Conservation (phyloP, 805 yeast genomes). For the Suhomyces kilbournensis region DNA sequence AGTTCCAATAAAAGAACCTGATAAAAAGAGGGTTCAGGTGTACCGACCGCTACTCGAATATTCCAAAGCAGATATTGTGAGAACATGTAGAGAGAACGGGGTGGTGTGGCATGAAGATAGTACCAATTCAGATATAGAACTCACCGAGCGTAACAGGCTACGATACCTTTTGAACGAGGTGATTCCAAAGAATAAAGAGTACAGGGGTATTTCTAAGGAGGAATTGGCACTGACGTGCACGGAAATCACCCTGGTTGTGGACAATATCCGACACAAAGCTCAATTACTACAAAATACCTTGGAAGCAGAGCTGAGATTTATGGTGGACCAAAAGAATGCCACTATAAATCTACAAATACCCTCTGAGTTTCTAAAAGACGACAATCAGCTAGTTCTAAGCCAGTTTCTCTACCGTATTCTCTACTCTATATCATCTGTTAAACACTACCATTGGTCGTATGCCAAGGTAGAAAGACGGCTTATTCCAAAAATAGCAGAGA, state of each 20-base stretch:
- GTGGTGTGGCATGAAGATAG: conserved; percentile 69
- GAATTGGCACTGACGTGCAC: conserved; percentile 11
- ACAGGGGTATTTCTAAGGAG: background rate
- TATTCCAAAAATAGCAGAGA: conserved; percentile 21
- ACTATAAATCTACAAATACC: conserved; percentile 12
- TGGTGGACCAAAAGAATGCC: conserved; percentile 9
- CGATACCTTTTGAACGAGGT: conserved; percentile 31
- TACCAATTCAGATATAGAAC: conserved; percentile 52
- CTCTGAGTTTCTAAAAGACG: conserved; percentile 1
- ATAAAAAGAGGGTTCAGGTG: conserved; percentile 17
- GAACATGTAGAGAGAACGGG: conserved; percentile 39
- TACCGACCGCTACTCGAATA: conserved; percentile 53
- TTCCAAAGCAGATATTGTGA: conserved; percentile 43
- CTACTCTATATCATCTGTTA: conserved; percentile 28
- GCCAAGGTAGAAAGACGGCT: conserved; percentile 34
- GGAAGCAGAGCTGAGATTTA: background rate
- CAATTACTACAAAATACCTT: background rate
- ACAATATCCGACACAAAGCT: background rate
- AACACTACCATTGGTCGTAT: conserved; percentile 39
- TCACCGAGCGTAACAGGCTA: conserved; percentile 58
- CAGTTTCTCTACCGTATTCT: conserved; percentile 27
- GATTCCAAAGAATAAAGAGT: background rate
- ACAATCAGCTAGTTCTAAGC: conserved; percentile 20
- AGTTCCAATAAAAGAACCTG: conserved; percentile 5
- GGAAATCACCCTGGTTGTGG: conserved; percentile 6